A percentile compares a stretch with the other conserved stretches of the same genome.
Evolutionary conservation across 257 asterid genomes (phyloP).

Genomic region (Nicotiana tomentosiformis): DNA sequence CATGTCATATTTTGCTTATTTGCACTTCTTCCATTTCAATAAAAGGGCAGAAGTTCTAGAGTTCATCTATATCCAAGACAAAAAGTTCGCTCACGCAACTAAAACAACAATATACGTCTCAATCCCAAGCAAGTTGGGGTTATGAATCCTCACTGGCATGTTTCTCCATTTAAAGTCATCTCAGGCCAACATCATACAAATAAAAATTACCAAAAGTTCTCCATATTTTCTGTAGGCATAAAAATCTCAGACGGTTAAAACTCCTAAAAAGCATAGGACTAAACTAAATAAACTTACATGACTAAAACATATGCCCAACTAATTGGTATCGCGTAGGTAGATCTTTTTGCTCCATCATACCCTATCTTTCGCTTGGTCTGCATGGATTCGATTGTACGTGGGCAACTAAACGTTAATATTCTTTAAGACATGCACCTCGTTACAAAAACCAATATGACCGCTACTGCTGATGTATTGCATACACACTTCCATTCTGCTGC

Average conservation of each 20-base stretch:
- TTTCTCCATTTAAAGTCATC: neutral
- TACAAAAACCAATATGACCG: neutral
- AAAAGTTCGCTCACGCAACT: neutral
- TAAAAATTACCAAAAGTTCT: neutral
- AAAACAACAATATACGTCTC: neutral
- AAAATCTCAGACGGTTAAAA: neutral
- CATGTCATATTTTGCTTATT: neutral
- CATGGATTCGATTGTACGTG: neutral
- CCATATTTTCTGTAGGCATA: neutral
- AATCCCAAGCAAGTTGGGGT: neutral
- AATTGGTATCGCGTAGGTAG: neutral
- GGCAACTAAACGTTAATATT: neutral
- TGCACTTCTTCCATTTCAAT: neutral
- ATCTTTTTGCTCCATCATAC: neutral
- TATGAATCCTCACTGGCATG: neutral
- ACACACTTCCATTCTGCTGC: neutral
- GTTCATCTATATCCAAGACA: neutral
- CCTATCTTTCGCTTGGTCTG: neutral
- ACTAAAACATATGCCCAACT: neutral
- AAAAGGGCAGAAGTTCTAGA: neutral
- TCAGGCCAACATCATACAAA: neutral
- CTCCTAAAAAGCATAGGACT: neutral
- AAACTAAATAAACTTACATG: neutral
- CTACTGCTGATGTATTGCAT: neutral
- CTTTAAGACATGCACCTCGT: neutral